Evolutionary conservation across 2,329 filamentous ascomycete species (phyloP).

Genomic region (Rhinocladiella mackenziei): DNA sequence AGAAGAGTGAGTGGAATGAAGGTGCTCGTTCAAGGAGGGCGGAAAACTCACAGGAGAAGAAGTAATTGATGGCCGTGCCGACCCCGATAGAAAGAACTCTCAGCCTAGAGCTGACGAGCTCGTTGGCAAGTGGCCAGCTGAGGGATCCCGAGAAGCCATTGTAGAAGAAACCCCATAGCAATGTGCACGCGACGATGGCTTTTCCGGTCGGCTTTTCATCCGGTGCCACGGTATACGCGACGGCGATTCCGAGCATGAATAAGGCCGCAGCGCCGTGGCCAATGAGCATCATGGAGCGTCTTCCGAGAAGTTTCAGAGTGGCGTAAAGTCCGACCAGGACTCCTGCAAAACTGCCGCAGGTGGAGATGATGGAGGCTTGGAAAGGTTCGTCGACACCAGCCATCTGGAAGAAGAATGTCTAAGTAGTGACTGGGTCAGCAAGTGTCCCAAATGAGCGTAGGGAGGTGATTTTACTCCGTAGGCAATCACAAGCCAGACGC

Average conservation of each 20-base stretch:
- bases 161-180: constrained; percentile 37
- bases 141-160: constrained; percentile 38
- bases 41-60: constrained; percentile 33
- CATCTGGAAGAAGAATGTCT: constrained; percentile 54
- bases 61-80: constrained; percentile 41
- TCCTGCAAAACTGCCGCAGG: constrained; percentile 35
- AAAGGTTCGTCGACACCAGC: constrained; percentile 29
- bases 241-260: constrained; percentile 36
- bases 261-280: constrained; percentile 38
- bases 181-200: constrained; percentile 39
- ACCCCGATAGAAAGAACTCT: constrained; percentile 39
- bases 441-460: too few species aligned
- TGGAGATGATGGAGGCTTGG: constrained; percentile 33
- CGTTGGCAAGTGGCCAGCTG: constrained; percentile 40
- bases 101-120: constrained; percentile 39
- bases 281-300: constrained; percentile 17
- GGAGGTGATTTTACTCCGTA: too few species aligned
- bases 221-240: constrained; percentile 38
- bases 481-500: constrained; percentile 18
- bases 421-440: too few species aligned
- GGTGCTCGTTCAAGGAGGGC: background rate
- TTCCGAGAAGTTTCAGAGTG: constrained; percentile 38
- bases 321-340: constrained; percentile 37
- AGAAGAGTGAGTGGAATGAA: too few species aligned
- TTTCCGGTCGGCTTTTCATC: constrained; percentile 35